Conservation (phyloP, 2,329 filamentous ascomycete species). For the Catunica adiposa region DNA sequence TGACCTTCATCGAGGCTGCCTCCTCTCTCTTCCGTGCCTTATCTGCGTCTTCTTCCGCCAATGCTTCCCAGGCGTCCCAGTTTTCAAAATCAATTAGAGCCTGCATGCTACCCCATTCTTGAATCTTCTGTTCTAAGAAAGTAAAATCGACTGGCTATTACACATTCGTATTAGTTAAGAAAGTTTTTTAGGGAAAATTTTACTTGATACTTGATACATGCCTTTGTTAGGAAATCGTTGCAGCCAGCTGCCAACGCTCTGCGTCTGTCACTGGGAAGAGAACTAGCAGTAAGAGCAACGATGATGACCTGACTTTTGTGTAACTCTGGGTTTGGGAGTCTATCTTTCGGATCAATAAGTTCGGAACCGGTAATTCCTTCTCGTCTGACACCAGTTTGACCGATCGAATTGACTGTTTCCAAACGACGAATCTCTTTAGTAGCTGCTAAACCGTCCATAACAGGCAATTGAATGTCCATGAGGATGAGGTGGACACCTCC, state of each 20-base stretch:
- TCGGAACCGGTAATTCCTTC: constrained; percentile 1
- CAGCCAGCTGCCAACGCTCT: constrained; percentile 89
- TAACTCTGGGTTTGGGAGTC: constrained; percentile 47
- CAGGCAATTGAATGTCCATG: constrained; percentile 95
- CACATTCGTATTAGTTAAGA: background rate
- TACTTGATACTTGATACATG: constrained; percentile 26
- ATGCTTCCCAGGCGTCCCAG: constrained; percentile 84
- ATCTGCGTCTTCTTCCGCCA: constrained; percentile 16
- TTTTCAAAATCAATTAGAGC: constrained; percentile 96
- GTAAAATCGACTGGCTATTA: constrained; percentile 83
- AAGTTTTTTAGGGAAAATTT: background rate
- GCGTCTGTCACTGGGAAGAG: constrained; percentile 84
- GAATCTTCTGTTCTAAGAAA: constrained; percentile 93
- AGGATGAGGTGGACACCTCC: constrained; percentile 92
- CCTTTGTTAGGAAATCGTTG: constrained; percentile 97
- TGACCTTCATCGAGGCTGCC: constrained; percentile 28
- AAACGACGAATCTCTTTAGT: constrained; percentile 85
- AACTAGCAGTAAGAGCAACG: constrained; percentile 86
- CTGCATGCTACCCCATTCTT: constrained; percentile 99
- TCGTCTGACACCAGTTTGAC: background rate
- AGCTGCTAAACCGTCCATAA: constrained; percentile 90
- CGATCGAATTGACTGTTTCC: constrained; percentile 58
- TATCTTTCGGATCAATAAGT: constrained; percentile 44
- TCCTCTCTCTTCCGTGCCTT: constrained; percentile 19
- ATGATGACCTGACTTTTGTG: constrained; percentile 98